phyloP scores from a whole-genome alignment of 2,329 filamentous ascomycete species.

The Stylonectria norvegica region DNA sequence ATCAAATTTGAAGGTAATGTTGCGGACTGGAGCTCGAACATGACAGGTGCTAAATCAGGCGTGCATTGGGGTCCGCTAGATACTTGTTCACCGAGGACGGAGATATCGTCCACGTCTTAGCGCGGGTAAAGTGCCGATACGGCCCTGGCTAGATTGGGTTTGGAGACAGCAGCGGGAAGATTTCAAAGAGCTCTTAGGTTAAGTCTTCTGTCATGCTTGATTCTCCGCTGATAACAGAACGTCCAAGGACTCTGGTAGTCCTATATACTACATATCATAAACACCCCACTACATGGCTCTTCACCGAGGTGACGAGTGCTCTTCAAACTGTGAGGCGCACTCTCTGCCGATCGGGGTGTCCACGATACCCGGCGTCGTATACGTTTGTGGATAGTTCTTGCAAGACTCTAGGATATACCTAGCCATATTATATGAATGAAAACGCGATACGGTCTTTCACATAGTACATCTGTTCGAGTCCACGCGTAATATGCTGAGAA shows the following conservation, averaged over 20 bases:
- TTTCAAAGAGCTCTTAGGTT: neutral
- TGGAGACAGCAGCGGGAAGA: neutral
- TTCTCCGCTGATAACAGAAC: neutral
- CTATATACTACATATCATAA: neutral
- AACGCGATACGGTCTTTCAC: too few species aligned
- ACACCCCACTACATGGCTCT: neutral
- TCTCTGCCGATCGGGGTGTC: neutral
- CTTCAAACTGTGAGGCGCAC: slow-evolving; percentile 3
- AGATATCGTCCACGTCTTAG: neutral
- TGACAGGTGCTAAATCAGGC: neutral
- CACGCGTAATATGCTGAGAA: too few species aligned
- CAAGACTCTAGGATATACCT: too few species aligned
- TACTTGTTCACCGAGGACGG: neutral
- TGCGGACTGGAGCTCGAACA: neutral
- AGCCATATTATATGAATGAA: too few species aligned
- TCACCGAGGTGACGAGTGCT: slow-evolving; percentile 7
- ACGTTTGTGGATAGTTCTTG: too few species aligned
- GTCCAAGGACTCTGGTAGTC: neutral
- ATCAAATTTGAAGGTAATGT: neutral
- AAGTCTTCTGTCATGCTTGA: neutral
- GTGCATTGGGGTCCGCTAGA: neutral
- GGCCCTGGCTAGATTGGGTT: neutral
- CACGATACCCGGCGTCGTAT: too few species aligned
- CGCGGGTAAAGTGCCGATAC: neutral
- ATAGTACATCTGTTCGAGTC: too few species aligned